These are phyloP conservation scores for Cocos nucifera DNA, from an alignment of 176 grass and related monocot species.

Conservation along the genomic window DNA sequence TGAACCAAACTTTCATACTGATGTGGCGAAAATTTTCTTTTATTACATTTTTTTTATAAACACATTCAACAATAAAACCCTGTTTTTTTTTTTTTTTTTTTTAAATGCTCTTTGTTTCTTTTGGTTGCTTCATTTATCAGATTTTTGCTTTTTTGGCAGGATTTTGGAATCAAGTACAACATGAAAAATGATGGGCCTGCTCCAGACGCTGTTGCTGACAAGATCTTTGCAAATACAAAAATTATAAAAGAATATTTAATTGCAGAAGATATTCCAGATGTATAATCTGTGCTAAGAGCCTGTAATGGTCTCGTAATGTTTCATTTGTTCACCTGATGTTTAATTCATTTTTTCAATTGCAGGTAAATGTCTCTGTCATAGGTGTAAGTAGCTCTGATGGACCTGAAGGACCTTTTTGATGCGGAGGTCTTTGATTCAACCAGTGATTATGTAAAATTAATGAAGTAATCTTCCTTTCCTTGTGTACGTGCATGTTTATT, in stretches of 20 bases:
- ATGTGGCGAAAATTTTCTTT: too few relatives aligned
- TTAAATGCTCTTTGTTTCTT: constrained; percentile 10
- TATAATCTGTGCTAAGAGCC: constrained; percentile 21
- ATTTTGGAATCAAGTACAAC: constrained; percentile 99
- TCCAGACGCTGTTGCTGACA: constrained; percentile 81
- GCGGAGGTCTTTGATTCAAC: constrained; percentile 92
- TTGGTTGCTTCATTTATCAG: constrained; percentile 10
- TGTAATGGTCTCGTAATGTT: constrained; percentile 12
- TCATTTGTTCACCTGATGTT: constrained; percentile 1
- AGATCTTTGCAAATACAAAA: constrained; percentile 81
- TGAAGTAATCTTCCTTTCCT: constrained; percentile 57
- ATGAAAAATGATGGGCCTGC: constrained; percentile 98
- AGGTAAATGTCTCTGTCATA: constrained; percentile 76
- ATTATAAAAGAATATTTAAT: constrained; percentile 72
- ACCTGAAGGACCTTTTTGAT: constrained; percentile 73
- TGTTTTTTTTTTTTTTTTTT: not conserved
- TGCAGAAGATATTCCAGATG: constrained; percentile 78
- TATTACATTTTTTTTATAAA: too few relatives aligned
- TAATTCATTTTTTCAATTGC: constrained; percentile 16
- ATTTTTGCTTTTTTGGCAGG: constrained; percentile 33
- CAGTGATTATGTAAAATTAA: constrained; percentile 77
- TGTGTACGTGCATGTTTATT: not conserved
- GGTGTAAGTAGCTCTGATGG: constrained; percentile 72
- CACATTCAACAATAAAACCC: too few relatives aligned
- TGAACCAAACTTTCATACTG: too few relatives aligned